Percentiles rank a stretch among this genome's conserved stretches.
phyloP scores from a whole-genome alignment of 371 early-diverging fungal species.

The Mortierella sp. region DNA sequence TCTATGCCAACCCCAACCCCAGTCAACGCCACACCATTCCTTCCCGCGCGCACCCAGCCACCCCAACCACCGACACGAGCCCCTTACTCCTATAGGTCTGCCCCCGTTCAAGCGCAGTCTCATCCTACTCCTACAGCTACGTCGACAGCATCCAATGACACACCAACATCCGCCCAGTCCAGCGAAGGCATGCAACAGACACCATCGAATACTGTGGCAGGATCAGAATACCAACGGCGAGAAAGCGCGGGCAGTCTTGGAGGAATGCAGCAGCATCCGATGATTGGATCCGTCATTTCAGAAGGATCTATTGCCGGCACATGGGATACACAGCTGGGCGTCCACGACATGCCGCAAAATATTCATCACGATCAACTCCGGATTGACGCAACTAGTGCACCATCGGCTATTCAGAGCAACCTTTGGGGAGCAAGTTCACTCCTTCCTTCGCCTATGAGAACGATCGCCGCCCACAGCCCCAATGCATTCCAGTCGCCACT shows the following conservation, averaged over 20 bases:
- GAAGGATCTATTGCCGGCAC: not conserved
- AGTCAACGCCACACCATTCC: constrained; percentile 16
- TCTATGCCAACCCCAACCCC: not conserved
- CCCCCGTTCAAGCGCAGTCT: constrained; percentile 18
- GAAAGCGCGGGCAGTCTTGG: not conserved
- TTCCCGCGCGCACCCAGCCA: constrained; percentile 25
- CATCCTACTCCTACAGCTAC: not conserved
- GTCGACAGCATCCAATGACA: not conserved
- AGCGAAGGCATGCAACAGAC: not conserved
- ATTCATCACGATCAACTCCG: not conserved
- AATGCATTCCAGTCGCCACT: constrained; percentile 7
- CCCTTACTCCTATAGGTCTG: constrained; percentile 41
- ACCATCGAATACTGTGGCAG: not conserved
- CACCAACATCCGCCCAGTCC: not conserved
- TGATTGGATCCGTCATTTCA: not conserved
- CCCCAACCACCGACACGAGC: constrained; percentile 41
- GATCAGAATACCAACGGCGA: not conserved
- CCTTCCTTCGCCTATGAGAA: not conserved
- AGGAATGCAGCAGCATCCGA: not conserved
- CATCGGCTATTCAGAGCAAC: not conserved
- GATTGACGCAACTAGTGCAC: not conserved
- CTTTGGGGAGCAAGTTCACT: constrained; percentile 21
- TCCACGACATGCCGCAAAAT: not conserved
- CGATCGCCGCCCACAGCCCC: not conserved
- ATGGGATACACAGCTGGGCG: constrained; percentile 20